Evolutionary conservation across 495 filamentous ascomycete genomes (phyloP).

Genomic region (Penicillium diatomitis): DNA sequence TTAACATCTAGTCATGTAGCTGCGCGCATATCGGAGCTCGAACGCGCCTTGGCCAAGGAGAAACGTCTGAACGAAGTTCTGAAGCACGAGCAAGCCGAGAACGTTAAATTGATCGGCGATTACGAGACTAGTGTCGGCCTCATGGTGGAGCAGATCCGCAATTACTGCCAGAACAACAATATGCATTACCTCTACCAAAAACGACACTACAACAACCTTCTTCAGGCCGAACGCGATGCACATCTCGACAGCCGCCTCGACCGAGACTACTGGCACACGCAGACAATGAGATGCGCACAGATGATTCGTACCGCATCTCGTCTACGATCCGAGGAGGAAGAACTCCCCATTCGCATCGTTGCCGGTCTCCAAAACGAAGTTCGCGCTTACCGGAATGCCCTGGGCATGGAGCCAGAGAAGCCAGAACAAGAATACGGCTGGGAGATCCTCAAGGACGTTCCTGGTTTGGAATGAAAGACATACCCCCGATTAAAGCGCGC

Average conservation of each 20-base stretch:
- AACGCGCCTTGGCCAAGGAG: conserved; percentile 42
- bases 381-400: conserved; percentile 41
- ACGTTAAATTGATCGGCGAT: conserved; percentile 46
- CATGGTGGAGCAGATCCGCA: conserved; percentile 53
- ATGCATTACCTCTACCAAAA: conserved; percentile 47
- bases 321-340: conserved; percentile 42
- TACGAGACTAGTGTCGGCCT: conserved; percentile 47
- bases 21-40: conserved; percentile 42
- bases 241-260: conserved; percentile 51
- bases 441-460: conserved; percentile 41
- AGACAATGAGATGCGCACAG: conserved; percentile 42
- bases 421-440: conserved; percentile 45
- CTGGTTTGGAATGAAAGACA: conserved; percentile 24
- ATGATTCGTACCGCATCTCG: conserved; percentile 45
- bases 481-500: neutral
- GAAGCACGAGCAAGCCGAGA: conserved; percentile 40
- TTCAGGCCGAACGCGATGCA: conserved; percentile 48
- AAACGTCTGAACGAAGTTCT: conserved; percentile 39
- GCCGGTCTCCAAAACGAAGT: conserved; percentile 46
- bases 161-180: conserved; percentile 53
- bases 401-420: conserved; percentile 45
- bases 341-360: conserved; percentile 38
- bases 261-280: conserved; percentile 55
- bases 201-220: conserved; percentile 49
- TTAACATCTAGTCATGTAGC: conserved; percentile 17